A percentile compares a stretch with the other conserved stretches of the same genome.
These are phyloP conservation scores for Chlorella variabilis DNA, from an alignment of 163 green algal species.

Conservation along the genomic window DNA sequence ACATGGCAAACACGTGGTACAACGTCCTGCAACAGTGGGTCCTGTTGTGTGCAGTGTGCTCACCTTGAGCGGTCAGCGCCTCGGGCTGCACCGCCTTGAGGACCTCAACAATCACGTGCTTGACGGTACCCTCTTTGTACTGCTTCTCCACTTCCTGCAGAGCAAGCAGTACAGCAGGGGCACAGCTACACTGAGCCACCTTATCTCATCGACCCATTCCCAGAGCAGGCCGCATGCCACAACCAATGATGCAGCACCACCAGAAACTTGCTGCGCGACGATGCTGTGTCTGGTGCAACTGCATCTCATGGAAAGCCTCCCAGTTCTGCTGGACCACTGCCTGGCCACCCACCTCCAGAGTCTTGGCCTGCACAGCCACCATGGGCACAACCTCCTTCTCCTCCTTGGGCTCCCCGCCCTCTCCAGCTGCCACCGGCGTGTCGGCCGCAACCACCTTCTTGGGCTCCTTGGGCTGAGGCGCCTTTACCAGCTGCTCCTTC, in stretches of 20 bases:
- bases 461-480: not conserved
- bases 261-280: too few species aligned
- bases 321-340: too few species aligned
- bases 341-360: slow-evolving; percentile 20
- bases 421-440: not conserved
- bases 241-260: not conserved
- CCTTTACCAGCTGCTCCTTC: slow-evolving; percentile 29
- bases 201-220: not conserved
- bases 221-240: not conserved
- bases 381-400: not conserved
- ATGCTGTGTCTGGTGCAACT: not conserved
- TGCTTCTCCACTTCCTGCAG: slow-evolving; percentile 69
- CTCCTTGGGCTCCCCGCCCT: not conserved
- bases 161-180: not conserved
- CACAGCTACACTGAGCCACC: not conserved
- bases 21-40: too few species aligned
- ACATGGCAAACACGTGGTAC: not conserved
- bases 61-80: slow-evolving; percentile 53
- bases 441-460: not conserved
- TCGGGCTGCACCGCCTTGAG: slow-evolving; percentile 53
- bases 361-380: not conserved
- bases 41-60: not conserved
- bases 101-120: slow-evolving; percentile 58
- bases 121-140: slow-evolving; percentile 66
- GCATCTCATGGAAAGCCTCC: too few species aligned